Evolutionary conservation across 2,329 filamentous ascomycete species (phyloP).

Genomic region (Zarea fungicola): DNA sequence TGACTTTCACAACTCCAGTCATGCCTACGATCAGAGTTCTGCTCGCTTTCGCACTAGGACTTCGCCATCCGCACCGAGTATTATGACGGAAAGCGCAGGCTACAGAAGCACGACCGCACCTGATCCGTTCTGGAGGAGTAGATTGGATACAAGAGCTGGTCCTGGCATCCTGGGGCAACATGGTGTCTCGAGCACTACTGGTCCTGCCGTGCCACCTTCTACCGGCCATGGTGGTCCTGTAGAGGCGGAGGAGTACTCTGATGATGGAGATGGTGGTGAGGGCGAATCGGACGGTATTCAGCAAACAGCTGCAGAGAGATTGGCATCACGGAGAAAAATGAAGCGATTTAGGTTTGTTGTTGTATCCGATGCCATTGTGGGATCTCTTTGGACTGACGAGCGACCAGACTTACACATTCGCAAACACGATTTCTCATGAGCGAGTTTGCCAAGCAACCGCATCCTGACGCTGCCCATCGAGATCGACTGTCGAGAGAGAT

Average conservation of each 20-base stretch:
- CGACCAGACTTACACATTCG: constrained; percentile 76
- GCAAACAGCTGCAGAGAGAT: constrained; percentile 52
- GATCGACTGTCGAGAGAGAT: constrained; percentile 86
- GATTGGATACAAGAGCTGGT: background rate
- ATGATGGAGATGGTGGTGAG: constrained; percentile 11
- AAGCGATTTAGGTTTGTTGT: constrained; percentile 83
- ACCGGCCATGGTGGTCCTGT: constrained; percentile 1
- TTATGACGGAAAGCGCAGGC: constrained; percentile 1
- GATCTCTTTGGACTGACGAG: background rate
- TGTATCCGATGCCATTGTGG: constrained; percentile 30
- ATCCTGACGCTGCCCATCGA: constrained; percentile 85
- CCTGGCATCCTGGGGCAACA: background rate
- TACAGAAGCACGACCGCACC: constrained; percentile 1
- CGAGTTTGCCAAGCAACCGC: constrained; percentile 90
- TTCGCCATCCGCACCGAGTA: constrained; percentile 10
- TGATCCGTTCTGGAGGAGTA: constrained; percentile 7
- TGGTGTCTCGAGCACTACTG: background rate
- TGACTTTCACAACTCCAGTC: constrained; percentile 7
- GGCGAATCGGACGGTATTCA: constrained; percentile 4
- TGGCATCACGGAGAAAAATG: constrained; percentile 59
- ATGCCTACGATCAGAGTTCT: constrained; percentile 3
- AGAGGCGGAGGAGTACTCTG: constrained; percentile 9
- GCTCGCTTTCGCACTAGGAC: constrained; percentile 10
- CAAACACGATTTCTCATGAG: constrained; percentile 98
- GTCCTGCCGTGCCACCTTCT: background rate